Base-by-base conservation (phyloP, 2,329 filamentous ascomycete species). In the Penicillium hordei region DNA sequence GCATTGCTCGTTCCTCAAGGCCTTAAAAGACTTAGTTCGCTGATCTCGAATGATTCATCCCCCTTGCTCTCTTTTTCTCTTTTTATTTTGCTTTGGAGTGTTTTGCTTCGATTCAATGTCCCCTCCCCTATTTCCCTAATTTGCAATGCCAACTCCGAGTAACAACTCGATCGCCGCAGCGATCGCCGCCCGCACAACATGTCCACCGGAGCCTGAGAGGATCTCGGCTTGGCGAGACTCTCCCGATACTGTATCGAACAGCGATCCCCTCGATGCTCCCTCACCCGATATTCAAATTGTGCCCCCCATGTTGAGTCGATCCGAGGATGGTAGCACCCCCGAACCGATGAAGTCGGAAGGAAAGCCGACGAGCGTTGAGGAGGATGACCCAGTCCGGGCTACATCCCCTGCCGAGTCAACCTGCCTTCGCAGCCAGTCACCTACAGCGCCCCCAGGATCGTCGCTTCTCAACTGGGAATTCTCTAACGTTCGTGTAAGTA, bases 401-500 rank as follows among this genome's bases (percentile, higher is more conserved):
- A 76, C 68, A 61, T 71, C 70, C 45, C 63, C 64, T 40, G 70
- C 65, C 56, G 66, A 76, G 56, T 70, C 75, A 58, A 67, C 72
- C 48, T 64, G 70, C 58, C 58, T 62, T 48, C 57, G 62, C 36
- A 64, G 58, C 42, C 61, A 68, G 38, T 66, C 75, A 40, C 64
- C 75, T 3, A 66, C 69, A 23, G 63, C 69, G n/a, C 65, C 72
- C 19, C 63, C 73, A 1, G 70, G 75, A 40, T 73, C 79, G 31
- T 77, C 79, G 3, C 79, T 80, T 10, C 75, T 82, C 67, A 81
- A 79, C 38, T 82, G 80, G 65, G 82, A 84, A 57, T 83, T 81
- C 58, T 83, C 82, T 1, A 82, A 81, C 61, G 72, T 81, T 53
- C 76, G 83, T 72, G 83, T 86, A 81, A 43, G 81, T 67, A 58